These are phyloP conservation scores for Candida vaughaniae DNA, from an alignment of 805 yeast species.

Conservation along the genomic window DNA sequence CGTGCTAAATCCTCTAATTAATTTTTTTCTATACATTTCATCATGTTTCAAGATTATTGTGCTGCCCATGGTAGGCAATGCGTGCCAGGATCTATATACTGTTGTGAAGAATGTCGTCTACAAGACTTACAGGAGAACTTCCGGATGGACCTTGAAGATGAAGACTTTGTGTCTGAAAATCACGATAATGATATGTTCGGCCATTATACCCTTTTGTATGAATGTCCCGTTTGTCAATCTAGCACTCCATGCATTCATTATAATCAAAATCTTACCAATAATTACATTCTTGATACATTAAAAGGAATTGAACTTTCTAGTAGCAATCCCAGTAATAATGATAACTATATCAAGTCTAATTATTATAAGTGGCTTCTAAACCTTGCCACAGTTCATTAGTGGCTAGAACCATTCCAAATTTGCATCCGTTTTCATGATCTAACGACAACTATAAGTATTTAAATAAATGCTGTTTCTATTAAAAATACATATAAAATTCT, in stretches of 20 bases:
- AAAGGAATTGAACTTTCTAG: constrained; percentile 2
- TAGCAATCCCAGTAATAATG: background rate
- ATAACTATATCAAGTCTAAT: constrained; percentile 12
- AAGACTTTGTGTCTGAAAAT: constrained; percentile 5
- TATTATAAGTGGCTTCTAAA: constrained; percentile 27
- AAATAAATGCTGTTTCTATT: no score
- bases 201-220: constrained; percentile 13
- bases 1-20: no score
- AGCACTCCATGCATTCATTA: constrained; percentile 5
- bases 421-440: no score
- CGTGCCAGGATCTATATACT: constrained; percentile 19
- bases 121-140: constrained; percentile 14
- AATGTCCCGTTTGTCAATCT: constrained; percentile 18
- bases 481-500: no score
- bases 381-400: constrained; percentile 8
- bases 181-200: background rate
- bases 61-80: constrained; percentile 20
- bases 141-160: constrained; percentile 4
- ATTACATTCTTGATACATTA: constrained; percentile 4
- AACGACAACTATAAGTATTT: no score
- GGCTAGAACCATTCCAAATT: no score
- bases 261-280: constrained; percentile 1
- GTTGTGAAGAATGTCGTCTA: constrained; percentile 19
- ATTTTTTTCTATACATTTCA: background rate
- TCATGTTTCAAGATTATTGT: constrained; percentile 21